phyloP scores from a whole-genome alignment of 345 rosid species.

The thale cress (Arabidopsis thaliana) region DNA sequence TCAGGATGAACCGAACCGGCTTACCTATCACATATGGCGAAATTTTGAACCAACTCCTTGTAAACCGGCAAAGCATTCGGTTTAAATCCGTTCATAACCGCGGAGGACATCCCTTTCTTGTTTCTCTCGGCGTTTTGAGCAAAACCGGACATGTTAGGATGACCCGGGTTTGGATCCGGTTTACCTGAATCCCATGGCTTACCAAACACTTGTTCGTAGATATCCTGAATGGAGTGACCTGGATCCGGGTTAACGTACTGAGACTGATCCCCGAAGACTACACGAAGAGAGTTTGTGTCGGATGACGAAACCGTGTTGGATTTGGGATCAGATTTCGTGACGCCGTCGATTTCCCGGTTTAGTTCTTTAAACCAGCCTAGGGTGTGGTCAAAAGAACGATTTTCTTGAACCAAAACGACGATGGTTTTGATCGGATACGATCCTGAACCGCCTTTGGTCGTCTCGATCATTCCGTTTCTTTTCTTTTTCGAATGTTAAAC shows the following conservation, averaged over 20 bases:
- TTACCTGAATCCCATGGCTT: conserved; percentile 58
- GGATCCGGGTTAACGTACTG: conserved; percentile 84
- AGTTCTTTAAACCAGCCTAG: conserved; percentile 84
- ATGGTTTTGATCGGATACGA: conserved; percentile 77
- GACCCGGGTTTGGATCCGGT: conserved; percentile 53
- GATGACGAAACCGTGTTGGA: conserved; percentile 67
- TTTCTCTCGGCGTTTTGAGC: conserved; percentile 63
- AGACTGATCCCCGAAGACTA: conserved; percentile 56
- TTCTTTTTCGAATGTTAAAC: neutral
- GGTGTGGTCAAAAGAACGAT: conserved; percentile 92
- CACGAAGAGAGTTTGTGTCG: conserved; percentile 52
- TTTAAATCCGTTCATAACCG: conserved; percentile 79
- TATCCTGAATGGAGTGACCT: conserved; percentile 80
- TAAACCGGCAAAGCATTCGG: conserved; percentile 67
- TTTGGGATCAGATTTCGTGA: conserved; percentile 59
- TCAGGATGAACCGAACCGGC: neutral
- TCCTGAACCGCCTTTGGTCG: conserved; percentile 8
- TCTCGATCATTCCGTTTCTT: conserved; percentile 32
- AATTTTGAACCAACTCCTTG: conserved; percentile 59
- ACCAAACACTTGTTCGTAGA: conserved; percentile 90
- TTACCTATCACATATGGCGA: conserved; percentile 62
- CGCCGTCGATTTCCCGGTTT: conserved; percentile 80
- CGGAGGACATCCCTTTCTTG: conserved; percentile 55
- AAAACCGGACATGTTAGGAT: conserved; percentile 61
- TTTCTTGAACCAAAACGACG: conserved; percentile 85